These are phyloP conservation scores for Trichoderma koningii DNA, from an alignment of 2,329 filamentous ascomycete species.

Conservation along the genomic window DNA sequence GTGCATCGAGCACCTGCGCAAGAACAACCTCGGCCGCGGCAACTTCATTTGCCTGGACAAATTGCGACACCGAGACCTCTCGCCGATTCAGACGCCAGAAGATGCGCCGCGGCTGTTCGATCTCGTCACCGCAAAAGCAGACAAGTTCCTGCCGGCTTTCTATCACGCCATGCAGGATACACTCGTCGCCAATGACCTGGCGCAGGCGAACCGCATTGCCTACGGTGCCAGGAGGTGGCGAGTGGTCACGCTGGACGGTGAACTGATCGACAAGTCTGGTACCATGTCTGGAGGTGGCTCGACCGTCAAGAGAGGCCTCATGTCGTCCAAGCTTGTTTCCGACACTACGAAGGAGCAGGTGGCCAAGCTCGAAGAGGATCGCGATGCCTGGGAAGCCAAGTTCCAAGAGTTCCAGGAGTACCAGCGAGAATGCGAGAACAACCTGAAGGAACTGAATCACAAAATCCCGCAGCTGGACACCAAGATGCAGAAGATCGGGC, in stretches of 20 bases:
- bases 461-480: constrained; percentile 85
- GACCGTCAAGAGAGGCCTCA: constrained; percentile 84
- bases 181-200: constrained; percentile 84
- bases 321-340: constrained; percentile 93
- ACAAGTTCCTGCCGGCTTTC: constrained; percentile 85
- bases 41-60: constrained; percentile 97
- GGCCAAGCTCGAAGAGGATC: constrained; percentile 79
- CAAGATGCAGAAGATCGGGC: constrained; percentile 82
- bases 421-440: constrained; percentile 75
- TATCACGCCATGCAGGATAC: constrained; percentile 96
- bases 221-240: constrained; percentile 94
- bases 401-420: constrained; percentile 84
- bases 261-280: constrained; percentile 96
- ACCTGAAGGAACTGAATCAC: constrained; percentile 70
- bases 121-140: constrained; percentile 83
- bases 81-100: constrained; percentile 83
- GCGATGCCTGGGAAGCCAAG: constrained; percentile 79
- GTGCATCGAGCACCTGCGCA: constrained; percentile 95
- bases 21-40: constrained; percentile 93
- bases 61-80: constrained; percentile 75
- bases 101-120: constrained; percentile 92
- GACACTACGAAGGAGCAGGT: constrained; percentile 90
- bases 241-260: constrained; percentile 91
- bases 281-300: constrained; percentile 98
- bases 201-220: constrained; percentile 96